These are phyloP conservation scores for Phytopythium vexans DNA, from an alignment of 352 stramenopile genomes.

Conservation along the genomic window DNA sequence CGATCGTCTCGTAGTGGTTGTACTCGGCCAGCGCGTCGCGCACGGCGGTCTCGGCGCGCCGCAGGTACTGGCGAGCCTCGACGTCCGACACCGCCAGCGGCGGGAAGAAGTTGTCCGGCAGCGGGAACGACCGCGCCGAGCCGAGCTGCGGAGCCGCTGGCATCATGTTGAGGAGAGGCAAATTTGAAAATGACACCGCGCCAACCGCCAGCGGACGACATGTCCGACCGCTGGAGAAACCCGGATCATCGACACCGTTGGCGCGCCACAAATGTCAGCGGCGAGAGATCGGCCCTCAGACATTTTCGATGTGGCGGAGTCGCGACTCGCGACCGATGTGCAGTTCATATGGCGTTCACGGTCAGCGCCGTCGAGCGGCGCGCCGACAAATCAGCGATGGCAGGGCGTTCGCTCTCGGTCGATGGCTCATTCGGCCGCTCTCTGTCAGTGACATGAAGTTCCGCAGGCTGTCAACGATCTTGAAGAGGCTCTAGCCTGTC, in stretches of 20 bases:
- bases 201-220: neutral
- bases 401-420: no score
- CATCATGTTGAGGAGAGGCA: neutral
- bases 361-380: no score
- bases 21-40: conserved; percentile 23
- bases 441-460: neutral
- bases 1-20: conserved; percentile 23
- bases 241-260: no score
- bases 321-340: no score
- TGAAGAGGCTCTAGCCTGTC: neutral
- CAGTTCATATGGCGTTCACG: no score
- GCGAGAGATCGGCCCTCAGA: no score
- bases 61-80: conserved; percentile 31
- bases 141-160: neutral
- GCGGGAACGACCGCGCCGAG: conserved; percentile 18
- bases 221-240: no score
- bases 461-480: neutral
- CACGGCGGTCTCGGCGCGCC: conserved; percentile 15
- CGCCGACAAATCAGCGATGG: no score
- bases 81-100: conserved; percentile 22
- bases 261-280: no score
- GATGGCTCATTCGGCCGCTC: neutral
- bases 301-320: no score
- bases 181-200: neutral
- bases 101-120: conserved; percentile 42